A percentile compares a stretch with the other conserved stretches of the same genome.
Evolutionary conservation across 495 filamentous ascomycete genomes (phyloP).

Genomic region (Aspergillus kassunensis): DNA sequence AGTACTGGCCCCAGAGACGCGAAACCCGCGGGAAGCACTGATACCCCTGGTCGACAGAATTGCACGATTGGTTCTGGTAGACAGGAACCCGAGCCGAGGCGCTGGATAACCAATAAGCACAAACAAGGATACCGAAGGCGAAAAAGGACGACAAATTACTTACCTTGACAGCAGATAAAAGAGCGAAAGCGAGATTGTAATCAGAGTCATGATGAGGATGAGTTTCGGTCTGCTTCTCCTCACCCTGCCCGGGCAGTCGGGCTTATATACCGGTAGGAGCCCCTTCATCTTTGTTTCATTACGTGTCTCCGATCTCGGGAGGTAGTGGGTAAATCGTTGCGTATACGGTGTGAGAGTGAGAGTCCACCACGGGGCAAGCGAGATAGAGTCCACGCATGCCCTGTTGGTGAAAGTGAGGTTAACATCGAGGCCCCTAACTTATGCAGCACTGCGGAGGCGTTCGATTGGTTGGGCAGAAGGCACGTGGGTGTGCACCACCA

Average conservation of each 20-base stretch:
- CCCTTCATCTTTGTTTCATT: conserved; percentile 3
- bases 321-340: background rate
- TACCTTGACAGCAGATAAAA: conserved; percentile 16
- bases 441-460: no score
- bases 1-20: conserved; percentile 83
- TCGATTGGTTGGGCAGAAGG: conserved; percentile 3
- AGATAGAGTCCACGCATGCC: background rate
- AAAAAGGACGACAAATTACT: background rate
- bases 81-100: conserved; percentile 1
- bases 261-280: background rate
- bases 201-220: conserved; percentile 3
- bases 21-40: conserved; percentile 56
- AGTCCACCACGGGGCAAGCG: background rate
- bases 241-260: background rate
- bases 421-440: no score
- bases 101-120: conserved; percentile 1
- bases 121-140: background rate
- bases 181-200: conserved; percentile 7
- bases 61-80: conserved; percentile 39
- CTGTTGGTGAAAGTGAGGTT: no score
- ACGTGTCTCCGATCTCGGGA: background rate
- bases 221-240: background rate
- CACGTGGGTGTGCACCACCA: conserved; percentile 7
- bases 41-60: conserved; percentile 58
- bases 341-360: no score